These are phyloP conservation scores for Orbilia ellipsospora DNA, from an alignment of 2,329 filamentous ascomycete genomes.

Conservation along the genomic window DNA sequence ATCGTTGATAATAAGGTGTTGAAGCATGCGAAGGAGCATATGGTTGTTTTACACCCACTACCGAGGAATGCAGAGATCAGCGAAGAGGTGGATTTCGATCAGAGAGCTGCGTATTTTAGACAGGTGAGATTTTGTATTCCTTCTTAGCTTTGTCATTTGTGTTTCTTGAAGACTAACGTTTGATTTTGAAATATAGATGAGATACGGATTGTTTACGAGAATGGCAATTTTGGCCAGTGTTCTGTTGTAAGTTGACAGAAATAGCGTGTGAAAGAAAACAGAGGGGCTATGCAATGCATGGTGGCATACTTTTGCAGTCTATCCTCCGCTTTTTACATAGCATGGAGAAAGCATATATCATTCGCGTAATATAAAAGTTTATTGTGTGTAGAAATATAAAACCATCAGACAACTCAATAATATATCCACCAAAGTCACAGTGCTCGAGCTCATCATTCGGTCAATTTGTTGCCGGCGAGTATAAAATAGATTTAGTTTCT, in stretches of 20 bases:
- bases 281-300: not conserved
- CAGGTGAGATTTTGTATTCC: constrained; percentile 71
- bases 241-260: constrained; percentile 24
- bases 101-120: constrained; percentile 96
- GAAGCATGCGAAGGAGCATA: constrained; percentile 89
- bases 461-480: too few species aligned
- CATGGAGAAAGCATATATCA: not conserved
- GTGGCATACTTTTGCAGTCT: not conserved
- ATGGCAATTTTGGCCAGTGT: constrained; percentile 53
- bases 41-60: constrained; percentile 95
- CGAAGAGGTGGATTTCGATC: constrained; percentile 97
- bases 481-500: too few species aligned
- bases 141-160: too few species aligned
- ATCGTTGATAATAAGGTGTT: constrained; percentile 90
- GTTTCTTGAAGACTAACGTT: too few species aligned
- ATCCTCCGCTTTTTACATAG: too few species aligned
- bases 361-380: not conserved
- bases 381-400: not conserved
- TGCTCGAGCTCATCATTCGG: too few species aligned
- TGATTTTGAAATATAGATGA: constrained; percentile 38
- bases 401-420: too few species aligned
- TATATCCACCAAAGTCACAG: too few species aligned
- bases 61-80: constrained; percentile 92
- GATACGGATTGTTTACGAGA: constrained; percentile 51
- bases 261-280: not conserved